phyloP scores from a whole-genome alignment of 2,329 filamentous ascomycete genomes.

The Chrysoporthe puriensis region DNA sequence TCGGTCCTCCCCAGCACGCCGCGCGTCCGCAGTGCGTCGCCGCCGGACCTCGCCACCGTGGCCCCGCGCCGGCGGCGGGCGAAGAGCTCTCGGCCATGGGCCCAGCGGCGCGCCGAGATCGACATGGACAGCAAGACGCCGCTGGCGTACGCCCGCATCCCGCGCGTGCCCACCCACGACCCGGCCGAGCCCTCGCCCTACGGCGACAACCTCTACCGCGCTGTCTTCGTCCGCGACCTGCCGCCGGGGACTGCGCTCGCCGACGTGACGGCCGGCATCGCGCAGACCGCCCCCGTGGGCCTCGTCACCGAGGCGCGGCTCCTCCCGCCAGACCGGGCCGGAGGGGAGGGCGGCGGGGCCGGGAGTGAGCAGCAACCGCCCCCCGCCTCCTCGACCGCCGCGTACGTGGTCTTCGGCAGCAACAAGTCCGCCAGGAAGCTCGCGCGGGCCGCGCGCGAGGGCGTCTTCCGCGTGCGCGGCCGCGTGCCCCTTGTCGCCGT shows the following conservation, averaged over 20 bases:
- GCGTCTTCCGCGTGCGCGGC: not conserved
- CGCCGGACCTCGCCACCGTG: not conserved
- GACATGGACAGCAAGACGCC: not conserved
- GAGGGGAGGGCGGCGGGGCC: too few species aligned
- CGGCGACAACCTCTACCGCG: conserved; percentile 5
- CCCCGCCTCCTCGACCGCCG: not conserved
- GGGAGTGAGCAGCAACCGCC: too few species aligned
- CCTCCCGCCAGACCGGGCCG: too few species aligned
- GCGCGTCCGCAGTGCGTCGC: not conserved
- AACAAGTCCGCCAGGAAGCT: conserved; percentile 1
- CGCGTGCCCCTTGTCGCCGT: not conserved
- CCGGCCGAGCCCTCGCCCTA: not conserved
- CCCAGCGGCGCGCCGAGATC: not conserved
- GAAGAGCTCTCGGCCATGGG: not conserved
- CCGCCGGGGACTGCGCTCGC: not conserved
- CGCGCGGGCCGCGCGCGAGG: not conserved
- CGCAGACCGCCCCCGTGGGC: conserved; percentile 1
- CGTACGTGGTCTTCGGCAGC: conserved; percentile 10
- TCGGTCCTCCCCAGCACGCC: not conserved
- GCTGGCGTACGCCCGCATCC: not conserved
- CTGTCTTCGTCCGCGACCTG: not conserved
- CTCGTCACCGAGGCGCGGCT: not conserved
- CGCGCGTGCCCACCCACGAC: not conserved
- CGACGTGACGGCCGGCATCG: not conserved
- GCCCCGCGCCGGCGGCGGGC: not conserved